These are phyloP conservation scores for Eremothecium gossypii DNA, from an alignment of 1,139 yeast genomes.

Conservation along the genomic window DNA sequence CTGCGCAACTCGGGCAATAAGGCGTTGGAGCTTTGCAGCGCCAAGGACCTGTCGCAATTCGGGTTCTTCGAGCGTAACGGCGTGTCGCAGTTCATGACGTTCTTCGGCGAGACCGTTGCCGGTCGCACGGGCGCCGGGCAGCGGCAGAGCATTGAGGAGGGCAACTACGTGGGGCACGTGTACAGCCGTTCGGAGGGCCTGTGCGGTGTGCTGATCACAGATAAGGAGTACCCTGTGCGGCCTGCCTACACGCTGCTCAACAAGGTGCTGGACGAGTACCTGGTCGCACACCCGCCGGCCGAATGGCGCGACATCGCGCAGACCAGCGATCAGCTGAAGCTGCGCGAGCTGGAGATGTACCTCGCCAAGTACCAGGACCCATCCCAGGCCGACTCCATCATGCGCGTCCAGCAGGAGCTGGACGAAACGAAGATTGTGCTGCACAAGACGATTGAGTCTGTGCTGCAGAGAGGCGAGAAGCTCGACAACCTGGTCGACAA, in stretches of 20 bases:
- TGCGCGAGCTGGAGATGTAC: conserved; percentile 59
- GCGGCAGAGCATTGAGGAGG: conserved; percentile 92
- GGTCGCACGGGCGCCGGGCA: conserved; percentile 82
- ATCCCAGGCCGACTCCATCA: conserved; percentile 87
- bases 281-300: conserved; percentile 66
- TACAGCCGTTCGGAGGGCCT: conserved; percentile 85
- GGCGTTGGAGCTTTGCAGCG: conserved; percentile 67
- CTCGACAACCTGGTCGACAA: conserved; percentile 90
- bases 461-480: conserved; percentile 92
- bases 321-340: conserved; percentile 42
- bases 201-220: conserved; percentile 89
- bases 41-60: conserved; percentile 76
- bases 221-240: conserved; percentile 90
- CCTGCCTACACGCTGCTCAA: conserved; percentile 94
- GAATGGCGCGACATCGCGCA: conserved; percentile 57
- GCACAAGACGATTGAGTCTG: conserved; percentile 92
- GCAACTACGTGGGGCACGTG: conserved; percentile 81
- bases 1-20: conserved; percentile 55
- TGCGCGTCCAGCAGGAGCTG: conserved; percentile 95
- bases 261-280: conserved; percentile 84
- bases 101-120: conserved; percentile 84
- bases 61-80: conserved; percentile 76
- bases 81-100: conserved; percentile 86
- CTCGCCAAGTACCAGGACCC: conserved; percentile 91
- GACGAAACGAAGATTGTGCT: conserved; percentile 95